Percentiles rank a stretch among this genome's conserved stretches.
Evolutionary conservation across 352 stramenopile genomes (phyloP).

Genomic region (Elongisporangium senticosum): DNA sequence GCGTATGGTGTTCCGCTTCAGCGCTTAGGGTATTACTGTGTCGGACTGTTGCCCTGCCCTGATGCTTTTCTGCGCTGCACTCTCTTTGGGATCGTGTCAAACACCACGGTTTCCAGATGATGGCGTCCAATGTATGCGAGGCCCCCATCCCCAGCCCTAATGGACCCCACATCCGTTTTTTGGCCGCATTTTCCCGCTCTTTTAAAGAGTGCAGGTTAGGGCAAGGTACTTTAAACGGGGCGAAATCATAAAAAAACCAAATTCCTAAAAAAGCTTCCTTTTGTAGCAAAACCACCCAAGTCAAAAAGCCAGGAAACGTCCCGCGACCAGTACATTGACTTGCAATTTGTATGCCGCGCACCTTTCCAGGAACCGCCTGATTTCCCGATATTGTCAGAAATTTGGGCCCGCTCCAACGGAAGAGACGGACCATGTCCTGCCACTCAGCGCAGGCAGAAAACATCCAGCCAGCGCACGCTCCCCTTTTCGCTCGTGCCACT

Average conservation of each 20-base stretch:
- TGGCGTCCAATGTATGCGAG: not conserved
- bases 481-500: slow-evolving; percentile 6
- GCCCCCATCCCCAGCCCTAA: not conserved
- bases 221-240: not conserved
- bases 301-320: not conserved
- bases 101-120: not conserved
- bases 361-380: not conserved
- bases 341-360: not conserved
- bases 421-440: not conserved
- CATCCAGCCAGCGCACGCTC: not conserved
- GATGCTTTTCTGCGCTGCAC: not conserved
- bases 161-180: not conserved
- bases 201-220: not conserved
- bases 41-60: not conserved
- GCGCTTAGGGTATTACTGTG: not conserved
- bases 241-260: not conserved
- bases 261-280: not conserved
- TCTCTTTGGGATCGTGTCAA: not conserved
- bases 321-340: not conserved
- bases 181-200: not conserved
- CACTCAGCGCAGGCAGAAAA: not conserved
- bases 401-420: not conserved
- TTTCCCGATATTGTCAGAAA: not conserved
- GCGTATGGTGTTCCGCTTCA: not conserved
- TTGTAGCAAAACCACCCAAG: not conserved